phyloP scores from a whole-genome alignment of 805 yeast genomes.

The Metschnikowia corniflorae region DNA sequence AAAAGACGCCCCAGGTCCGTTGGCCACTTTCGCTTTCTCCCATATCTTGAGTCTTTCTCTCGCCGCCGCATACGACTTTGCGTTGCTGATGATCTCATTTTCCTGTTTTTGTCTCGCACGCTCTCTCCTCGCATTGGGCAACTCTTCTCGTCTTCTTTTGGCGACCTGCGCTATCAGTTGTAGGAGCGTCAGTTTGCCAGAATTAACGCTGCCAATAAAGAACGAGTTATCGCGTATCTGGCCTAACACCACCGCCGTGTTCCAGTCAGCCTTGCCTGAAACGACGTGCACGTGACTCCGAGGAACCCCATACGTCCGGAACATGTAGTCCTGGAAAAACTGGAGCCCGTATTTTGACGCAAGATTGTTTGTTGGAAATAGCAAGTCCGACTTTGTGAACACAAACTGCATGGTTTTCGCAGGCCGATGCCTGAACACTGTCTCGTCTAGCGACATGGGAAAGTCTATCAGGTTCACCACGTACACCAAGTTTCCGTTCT shows the following conservation, averaged over 20 bases:
- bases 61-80: constrained; percentile 8
- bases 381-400: constrained; percentile 43
- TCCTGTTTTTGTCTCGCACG: constrained; percentile 9
- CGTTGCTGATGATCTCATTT: constrained; percentile 1
- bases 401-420: constrained; percentile 37
- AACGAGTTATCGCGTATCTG: constrained; percentile 41
- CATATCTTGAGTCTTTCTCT: constrained; percentile 7
- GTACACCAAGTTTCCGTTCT: constrained; percentile 48
- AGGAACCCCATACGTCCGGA: constrained; percentile 28
- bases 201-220: constrained; percentile 63
- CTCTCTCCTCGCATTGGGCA: constrained; percentile 15
- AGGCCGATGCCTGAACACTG: constrained; percentile 31
- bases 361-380: constrained; percentile 31
- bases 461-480: constrained; percentile 68
- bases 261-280: constrained; percentile 56
- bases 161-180: constrained; percentile 38
- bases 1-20: constrained; percentile 46
- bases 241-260: constrained; percentile 35
- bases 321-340: constrained; percentile 35
- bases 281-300: constrained; percentile 43
- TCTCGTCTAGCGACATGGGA: constrained; percentile 53
- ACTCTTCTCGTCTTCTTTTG: constrained; percentile 5
- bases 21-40: constrained; percentile 21
- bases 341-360: constrained; percentile 25
- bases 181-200: constrained; percentile 65